Percentiles rank a stretch among this genome's conserved stretches.
These are phyloP conservation scores for Leishmania mexicana DNA, from an alignment of 208 protist genomes.

Conservation along the genomic window DNA sequence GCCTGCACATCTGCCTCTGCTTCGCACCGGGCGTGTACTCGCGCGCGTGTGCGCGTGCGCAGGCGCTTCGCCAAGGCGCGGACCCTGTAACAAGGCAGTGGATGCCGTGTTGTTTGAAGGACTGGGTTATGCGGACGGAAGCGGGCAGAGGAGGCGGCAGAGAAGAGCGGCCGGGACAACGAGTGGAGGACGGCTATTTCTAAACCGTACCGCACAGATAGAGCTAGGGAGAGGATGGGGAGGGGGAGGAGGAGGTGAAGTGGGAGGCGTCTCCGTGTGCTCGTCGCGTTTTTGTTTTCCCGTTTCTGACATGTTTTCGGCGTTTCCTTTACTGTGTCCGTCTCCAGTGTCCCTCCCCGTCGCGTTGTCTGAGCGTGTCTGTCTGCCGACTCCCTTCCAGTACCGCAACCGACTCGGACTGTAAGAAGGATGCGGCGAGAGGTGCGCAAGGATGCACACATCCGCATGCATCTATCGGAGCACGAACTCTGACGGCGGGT, in stretches of 20 bases:
- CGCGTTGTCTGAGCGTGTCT: not conserved
- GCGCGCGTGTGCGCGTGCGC: not conserved
- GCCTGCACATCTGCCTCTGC: not conserved
- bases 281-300: not conserved
- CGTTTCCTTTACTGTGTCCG: not conserved
- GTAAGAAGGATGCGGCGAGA: not conserved
- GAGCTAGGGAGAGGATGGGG: not conserved
- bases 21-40: not conserved
- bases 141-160: not conserved
- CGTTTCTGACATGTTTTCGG: not conserved
- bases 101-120: not conserved
- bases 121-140: not conserved
- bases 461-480: not conserved
- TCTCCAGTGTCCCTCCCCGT: not conserved
- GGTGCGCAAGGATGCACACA: not conserved
- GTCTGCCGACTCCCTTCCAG: not conserved
- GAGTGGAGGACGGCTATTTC: not conserved
- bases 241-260: not conserved
- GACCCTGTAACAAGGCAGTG: not conserved
- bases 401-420: not conserved
- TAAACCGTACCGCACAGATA: not conserved
- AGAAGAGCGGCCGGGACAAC: not conserved
- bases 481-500: not conserved
- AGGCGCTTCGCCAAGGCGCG: not conserved
- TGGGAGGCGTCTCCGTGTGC: not conserved